phyloP scores from a whole-genome alignment of 1,284 basidiomycete species.

The Trichosporon sp. region DNA sequence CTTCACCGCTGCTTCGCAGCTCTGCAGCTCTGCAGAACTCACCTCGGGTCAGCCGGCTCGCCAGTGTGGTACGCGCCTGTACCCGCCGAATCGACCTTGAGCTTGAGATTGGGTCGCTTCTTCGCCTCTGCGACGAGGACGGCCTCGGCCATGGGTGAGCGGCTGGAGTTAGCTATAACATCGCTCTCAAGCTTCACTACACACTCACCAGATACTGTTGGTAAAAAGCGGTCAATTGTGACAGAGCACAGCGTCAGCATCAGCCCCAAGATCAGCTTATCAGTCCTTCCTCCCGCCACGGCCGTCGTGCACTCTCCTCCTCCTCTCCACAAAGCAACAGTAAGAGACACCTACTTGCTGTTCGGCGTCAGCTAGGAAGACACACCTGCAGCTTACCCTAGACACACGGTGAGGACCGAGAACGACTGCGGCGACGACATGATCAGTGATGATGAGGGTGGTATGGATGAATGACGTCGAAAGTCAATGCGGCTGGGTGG shows the following conservation, averaged over 20 bases:
- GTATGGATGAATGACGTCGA: neutral
- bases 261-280: neutral
- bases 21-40: slow-evolving; percentile 9
- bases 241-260: neutral
- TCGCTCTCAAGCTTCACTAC: neutral
- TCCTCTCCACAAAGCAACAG: neutral
- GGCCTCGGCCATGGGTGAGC: slow-evolving; percentile 50
- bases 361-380: slow-evolving; percentile 12
- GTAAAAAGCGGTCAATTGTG: neutral
- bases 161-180: slow-evolving; percentile 22
- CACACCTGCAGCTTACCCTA: slow-evolving; percentile 33
- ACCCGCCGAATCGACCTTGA: slow-evolving; percentile 46
- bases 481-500: neutral
- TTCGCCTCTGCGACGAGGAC: slow-evolving; percentile 39
- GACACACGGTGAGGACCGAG: slow-evolving; percentile 45
- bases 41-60: slow-evolving; percentile 45
- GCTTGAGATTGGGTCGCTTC: slow-evolving; percentile 24
- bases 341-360: slow-evolving; percentile 32
- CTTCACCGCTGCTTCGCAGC: neutral
- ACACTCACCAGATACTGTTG: slow-evolving; percentile 34
- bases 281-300: neutral
- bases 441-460: neutral
- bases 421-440: slow-evolving; percentile 19
- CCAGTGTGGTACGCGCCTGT: slow-evolving; percentile 50
- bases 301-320: too few species aligned